phyloP scores from a whole-genome alignment of 2,329 filamentous ascomycete genomes.

The Beauveria brongniartii region DNA sequence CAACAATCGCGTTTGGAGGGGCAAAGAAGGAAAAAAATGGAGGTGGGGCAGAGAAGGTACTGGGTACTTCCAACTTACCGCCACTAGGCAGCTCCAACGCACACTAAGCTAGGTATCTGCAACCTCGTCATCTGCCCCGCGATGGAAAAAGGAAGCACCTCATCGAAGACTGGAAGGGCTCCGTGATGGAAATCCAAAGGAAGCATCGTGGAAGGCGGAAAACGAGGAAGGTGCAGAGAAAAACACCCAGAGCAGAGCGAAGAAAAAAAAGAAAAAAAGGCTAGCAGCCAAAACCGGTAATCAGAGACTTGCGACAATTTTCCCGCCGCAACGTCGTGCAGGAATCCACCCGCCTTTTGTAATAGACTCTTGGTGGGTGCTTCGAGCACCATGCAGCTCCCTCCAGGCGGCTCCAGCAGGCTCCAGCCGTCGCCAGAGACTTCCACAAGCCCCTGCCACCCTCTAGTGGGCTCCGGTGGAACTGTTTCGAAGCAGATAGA shows the following conservation, averaged over 20 bases:
- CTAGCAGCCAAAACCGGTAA: neutral
- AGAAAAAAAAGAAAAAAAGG: neutral
- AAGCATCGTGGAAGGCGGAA: neutral
- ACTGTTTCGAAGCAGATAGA: conserved; percentile 37
- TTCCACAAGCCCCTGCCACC: conserved; percentile 27
- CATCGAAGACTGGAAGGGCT: neutral
- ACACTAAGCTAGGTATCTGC: conserved; percentile 11
- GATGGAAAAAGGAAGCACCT: conserved; percentile 7
- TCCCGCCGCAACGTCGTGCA: neutral
- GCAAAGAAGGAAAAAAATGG: conserved; percentile 14
- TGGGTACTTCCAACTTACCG: conserved; percentile 5
- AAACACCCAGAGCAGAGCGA: neutral
- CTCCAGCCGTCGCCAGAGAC: conserved; percentile 23
- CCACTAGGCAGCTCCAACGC: neutral
- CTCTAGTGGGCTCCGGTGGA: conserved; percentile 32
- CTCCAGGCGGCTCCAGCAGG: conserved; percentile 9
- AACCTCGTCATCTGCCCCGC: conserved; percentile 15
- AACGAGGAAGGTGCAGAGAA: neutral
- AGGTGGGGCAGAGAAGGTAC: conserved; percentile 12
- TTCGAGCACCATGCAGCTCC: neutral
- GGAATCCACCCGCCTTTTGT: conserved; percentile 1
- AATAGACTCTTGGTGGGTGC: neutral
- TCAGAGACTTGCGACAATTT: neutral
- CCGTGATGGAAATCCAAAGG: neutral
- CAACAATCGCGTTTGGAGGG: conserved; percentile 7